These are phyloP conservation scores for Leccinum subtestaceum DNA, from an alignment of 768 basidiomycete species.

Conservation along the genomic window DNA sequence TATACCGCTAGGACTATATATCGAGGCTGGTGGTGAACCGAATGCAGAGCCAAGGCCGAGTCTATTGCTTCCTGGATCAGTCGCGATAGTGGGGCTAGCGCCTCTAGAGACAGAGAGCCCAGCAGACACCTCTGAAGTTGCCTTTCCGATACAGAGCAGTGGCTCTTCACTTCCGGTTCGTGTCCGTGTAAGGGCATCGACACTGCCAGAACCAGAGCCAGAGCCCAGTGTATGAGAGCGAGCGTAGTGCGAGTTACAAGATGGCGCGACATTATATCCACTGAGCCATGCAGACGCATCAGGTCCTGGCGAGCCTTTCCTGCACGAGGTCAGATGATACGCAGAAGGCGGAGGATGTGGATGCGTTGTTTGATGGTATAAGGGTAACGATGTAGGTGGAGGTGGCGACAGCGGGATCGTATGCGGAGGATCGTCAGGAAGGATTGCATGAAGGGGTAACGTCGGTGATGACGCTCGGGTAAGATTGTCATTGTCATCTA, in stretches of 20 bases:
- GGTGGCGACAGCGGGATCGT: conserved; percentile 26
- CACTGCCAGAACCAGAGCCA: conserved; percentile 24
- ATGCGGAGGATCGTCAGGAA: conserved; percentile 16
- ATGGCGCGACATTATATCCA: conserved; percentile 26
- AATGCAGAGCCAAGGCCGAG: conserved; percentile 30
- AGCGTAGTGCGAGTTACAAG: conserved; percentile 26
- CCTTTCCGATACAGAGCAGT: conserved; percentile 19
- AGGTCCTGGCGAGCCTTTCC: conserved; percentile 29
- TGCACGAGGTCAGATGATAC: conserved; percentile 13
- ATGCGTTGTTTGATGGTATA: conserved; percentile 7
- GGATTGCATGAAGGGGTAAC: conserved; percentile 16
- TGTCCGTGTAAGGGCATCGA: conserved; percentile 28
- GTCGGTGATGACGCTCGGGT: conserved; percentile 25
- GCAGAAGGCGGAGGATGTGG: conserved; percentile 28
- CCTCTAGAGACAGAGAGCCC: conserved; percentile 9
- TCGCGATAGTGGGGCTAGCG: background rate
- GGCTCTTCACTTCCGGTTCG: conserved; percentile 32
- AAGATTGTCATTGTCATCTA: conserved; percentile 9
- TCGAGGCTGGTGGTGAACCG: conserved; percentile 24
- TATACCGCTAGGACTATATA: conserved; percentile 16
- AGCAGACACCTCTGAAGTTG: conserved; percentile 4
- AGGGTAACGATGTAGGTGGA: conserved; percentile 9
- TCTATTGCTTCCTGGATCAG: conserved; percentile 11
- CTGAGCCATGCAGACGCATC: conserved; percentile 26
- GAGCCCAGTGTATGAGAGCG: conserved; percentile 30